Evolutionary conservation across 2,329 filamentous ascomycete genomes (phyloP).

Genomic region (Nannizziopsis barbatae): DNA sequence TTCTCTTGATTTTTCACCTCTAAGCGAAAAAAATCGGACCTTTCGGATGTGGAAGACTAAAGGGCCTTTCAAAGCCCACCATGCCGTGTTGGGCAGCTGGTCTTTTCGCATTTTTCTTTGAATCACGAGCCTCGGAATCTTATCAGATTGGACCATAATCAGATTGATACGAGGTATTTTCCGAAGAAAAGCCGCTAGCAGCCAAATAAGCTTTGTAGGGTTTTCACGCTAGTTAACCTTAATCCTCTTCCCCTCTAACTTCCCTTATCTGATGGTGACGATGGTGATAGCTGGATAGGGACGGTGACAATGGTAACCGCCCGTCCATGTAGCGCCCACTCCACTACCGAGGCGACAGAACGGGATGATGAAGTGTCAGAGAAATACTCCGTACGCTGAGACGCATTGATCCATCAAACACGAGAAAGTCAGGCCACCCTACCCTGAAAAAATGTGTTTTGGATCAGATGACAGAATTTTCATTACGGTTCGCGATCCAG

Average conservation of each 20-base stretch:
- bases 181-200: slow-evolving; percentile 5
- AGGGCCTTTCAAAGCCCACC: not conserved
- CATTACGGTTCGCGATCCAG: too few relatives aligned
- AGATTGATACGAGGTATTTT: slow-evolving; percentile 1
- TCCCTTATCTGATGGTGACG: too few relatives aligned
- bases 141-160: slow-evolving; percentile 1
- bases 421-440: not conserved
- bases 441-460: not conserved
- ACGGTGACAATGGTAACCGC: too few relatives aligned
- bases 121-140: not conserved
- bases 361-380: too few relatives aligned
- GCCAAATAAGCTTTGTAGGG: not conserved
- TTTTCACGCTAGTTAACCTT: not conserved
- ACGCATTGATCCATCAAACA: too few relatives aligned
- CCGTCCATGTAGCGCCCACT: too few relatives aligned
- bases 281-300: too few relatives aligned
- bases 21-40: not conserved
- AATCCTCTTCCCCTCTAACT: not conserved
- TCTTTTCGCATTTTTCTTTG: not conserved
- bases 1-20: not conserved
- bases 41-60: not conserved
- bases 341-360: too few relatives aligned
- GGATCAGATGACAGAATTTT: too few relatives aligned
- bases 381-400: too few relatives aligned
- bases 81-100: not conserved